Conservation (phyloP, 2,329 filamentous ascomycete genomes). For the Alternaria viburni region DNA sequence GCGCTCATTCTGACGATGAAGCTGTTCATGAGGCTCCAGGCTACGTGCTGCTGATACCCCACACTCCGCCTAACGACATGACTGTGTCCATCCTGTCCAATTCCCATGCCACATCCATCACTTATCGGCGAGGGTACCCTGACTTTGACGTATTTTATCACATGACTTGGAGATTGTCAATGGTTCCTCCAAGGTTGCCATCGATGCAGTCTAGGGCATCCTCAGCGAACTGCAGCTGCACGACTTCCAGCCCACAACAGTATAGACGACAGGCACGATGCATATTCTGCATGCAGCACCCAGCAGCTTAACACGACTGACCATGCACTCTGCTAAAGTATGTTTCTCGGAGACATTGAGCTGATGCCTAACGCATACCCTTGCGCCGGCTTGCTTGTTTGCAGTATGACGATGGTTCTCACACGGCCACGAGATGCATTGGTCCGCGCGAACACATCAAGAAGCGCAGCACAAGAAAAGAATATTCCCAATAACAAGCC, state of each 20-base stretch:
- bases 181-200: not conserved
- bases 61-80: not conserved
- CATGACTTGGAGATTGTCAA: not conserved
- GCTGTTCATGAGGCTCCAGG: not conserved
- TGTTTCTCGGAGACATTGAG: not conserved
- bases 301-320: not conserved
- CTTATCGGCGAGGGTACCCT: not conserved
- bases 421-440: not conserved
- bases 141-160: not conserved
- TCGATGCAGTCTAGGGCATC: not conserved
- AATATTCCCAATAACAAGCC: not conserved
- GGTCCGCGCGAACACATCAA: not conserved
- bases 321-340: not conserved
- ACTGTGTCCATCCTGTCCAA: not conserved
- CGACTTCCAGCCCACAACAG: not conserved
- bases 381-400: constrained; percentile 5
- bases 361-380: not conserved
- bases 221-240: not conserved
- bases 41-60: not conserved
- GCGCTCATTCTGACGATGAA: not conserved
- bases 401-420: not conserved
- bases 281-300: not conserved
- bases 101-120: not conserved
- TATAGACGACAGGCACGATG: not conserved
- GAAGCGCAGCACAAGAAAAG: not conserved